These are phyloP conservation scores for Tritrichomonas foetus DNA, from an alignment of 208 protist species.

Conservation along the genomic window DNA sequence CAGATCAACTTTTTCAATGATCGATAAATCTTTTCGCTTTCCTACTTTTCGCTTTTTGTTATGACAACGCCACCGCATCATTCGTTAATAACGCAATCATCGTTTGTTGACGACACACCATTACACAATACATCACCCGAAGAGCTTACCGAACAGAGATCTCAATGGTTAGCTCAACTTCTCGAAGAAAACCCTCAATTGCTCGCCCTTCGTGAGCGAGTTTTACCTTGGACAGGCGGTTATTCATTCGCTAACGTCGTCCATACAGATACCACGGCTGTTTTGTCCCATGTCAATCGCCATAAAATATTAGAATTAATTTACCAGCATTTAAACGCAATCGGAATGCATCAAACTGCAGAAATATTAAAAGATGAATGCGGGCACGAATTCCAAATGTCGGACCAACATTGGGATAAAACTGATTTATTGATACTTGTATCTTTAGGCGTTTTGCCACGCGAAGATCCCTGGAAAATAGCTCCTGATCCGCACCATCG, in stretches of 20 bases:
- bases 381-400: neutral
- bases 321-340: slow-evolving; percentile 29
- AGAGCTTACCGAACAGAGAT: neutral
- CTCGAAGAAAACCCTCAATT: neutral
- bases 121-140: too few relatives aligned
- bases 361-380: neutral
- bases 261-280: neutral
- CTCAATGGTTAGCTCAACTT: neutral
- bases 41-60: too few relatives aligned
- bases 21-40: too few relatives aligned
- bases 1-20: too few relatives aligned
- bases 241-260: slow-evolving; percentile 11
- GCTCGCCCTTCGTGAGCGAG: neutral
- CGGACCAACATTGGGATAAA: neutral
- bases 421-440: neutral
- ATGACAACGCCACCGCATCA: too few relatives aligned
- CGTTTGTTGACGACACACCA: too few relatives aligned
- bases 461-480: slow-evolving; percentile 34
- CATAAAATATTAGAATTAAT: neutral
- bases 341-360: slow-evolving; percentile 11
- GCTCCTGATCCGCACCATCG: neutral
- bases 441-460: neutral
- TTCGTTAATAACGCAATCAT: too few relatives aligned
- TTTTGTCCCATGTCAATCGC: neutral
- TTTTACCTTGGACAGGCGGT: slow-evolving; percentile 31